Percentiles rank a stretch among this genome's conserved stretches.
Conservation (phyloP, 2,329 filamentous ascomycete species). For the Neophaeococcomyces aloes region DNA sequence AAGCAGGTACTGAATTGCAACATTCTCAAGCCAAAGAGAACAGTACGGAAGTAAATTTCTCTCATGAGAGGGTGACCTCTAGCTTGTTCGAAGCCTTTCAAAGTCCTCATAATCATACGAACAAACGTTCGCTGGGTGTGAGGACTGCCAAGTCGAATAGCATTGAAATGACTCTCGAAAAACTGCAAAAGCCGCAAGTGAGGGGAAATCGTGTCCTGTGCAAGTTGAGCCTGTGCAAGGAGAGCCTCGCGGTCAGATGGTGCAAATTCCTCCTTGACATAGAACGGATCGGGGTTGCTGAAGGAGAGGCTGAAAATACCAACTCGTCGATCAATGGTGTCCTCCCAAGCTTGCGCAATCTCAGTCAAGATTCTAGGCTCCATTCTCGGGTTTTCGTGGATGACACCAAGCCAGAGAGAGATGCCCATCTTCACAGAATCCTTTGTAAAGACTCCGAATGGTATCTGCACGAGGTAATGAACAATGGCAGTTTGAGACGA, state of each 20-base stretch:
- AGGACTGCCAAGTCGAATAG: conserved; percentile 71
- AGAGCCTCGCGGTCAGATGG: conserved; percentile 73
- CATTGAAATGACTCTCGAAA: conserved; percentile 87
- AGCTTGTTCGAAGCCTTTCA: conserved; percentile 61
- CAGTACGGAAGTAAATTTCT: conserved; percentile 81
- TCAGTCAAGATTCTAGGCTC: conserved; percentile 77
- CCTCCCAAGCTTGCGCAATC: conserved; percentile 84
- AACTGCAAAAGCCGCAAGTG: conserved; percentile 81
- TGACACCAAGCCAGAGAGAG: conserved; percentile 90
- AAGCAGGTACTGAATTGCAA: conserved; percentile 58
- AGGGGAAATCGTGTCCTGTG: conserved; percentile 74
- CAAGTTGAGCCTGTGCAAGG: conserved; percentile 62
- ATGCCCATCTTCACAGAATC: conserved; percentile 92
- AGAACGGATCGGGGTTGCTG: conserved; percentile 75
- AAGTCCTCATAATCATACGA: conserved; percentile 67
- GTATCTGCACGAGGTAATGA: conserved; percentile 81
- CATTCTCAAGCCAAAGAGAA: conserved; percentile 72
- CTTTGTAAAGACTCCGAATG: conserved; percentile 86
- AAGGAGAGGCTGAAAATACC: conserved; percentile 72
- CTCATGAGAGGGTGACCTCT: conserved; percentile 74
- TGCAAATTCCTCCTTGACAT: conserved; percentile 80
- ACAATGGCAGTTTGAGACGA: conserved; percentile 68
- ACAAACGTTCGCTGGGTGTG: conserved; percentile 74
- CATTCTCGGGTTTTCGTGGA: conserved; percentile 86
- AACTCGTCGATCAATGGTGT: conserved; percentile 62